phyloP scores from a whole-genome alignment of 352 stramenopile genomes.

The Lagenidium giganteum region DNA sequence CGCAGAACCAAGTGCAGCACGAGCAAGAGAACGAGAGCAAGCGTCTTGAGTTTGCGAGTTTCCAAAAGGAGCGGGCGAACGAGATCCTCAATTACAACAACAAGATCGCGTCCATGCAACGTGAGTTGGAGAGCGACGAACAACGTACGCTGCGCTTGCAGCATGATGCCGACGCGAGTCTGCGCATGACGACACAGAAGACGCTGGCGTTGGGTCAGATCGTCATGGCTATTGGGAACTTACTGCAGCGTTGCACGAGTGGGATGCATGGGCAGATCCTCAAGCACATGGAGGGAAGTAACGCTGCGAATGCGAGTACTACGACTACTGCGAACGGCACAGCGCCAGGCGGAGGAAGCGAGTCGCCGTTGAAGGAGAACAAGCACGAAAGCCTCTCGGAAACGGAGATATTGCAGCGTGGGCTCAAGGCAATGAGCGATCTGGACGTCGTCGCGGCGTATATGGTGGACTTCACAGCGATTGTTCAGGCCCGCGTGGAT shows the following conservation, averaged over 20 bases:
- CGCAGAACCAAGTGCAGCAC: constrained; percentile 64
- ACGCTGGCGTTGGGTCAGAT: constrained; percentile 89
- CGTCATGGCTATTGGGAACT: constrained; percentile 82
- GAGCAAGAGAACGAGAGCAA: constrained; percentile 87
- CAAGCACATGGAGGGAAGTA: constrained; percentile 78
- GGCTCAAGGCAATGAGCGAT: constrained; percentile 79
- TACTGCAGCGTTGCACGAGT: constrained; percentile 79
- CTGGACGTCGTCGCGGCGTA: constrained; percentile 92
- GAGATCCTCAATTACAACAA: constrained; percentile 94
- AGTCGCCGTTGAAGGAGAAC: constrained; percentile 7
- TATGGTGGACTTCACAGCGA: constrained; percentile 90
- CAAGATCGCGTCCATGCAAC: constrained; percentile 82
- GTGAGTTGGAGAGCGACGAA: constrained; percentile 70
- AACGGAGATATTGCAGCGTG: constrained; percentile 81
- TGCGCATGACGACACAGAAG: constrained; percentile 87
- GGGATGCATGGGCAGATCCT: constrained; percentile 84
- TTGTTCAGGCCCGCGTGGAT: constrained; percentile 70
- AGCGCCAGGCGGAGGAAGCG: background rate
- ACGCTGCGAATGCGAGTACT: constrained; percentile 12
- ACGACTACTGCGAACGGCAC: background rate
- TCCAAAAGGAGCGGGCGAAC: constrained; percentile 88
- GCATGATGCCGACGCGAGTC: constrained; percentile 84
- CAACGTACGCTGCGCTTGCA: constrained; percentile 70
- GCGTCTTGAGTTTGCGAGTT: constrained; percentile 69
- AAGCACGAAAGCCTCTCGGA: constrained; percentile 56